These are phyloP conservation scores for Leishmania tropica DNA, from an alignment of 208 protist species.

Conservation along the genomic window DNA sequence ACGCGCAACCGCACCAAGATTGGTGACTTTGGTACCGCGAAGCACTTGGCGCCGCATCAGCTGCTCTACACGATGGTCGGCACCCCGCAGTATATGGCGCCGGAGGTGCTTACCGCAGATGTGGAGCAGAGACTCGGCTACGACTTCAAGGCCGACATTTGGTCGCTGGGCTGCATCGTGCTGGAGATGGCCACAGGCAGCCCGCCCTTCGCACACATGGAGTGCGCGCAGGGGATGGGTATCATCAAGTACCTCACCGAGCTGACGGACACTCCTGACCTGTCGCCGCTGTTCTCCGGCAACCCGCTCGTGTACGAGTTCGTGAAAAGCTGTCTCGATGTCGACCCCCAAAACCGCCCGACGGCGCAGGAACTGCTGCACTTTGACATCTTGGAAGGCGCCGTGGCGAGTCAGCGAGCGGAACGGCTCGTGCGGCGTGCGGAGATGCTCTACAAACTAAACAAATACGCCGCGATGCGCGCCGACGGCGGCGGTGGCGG, in stretches of 20 bases:
- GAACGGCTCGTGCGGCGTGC: conserved; percentile 64
- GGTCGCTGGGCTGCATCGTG: conserved; percentile 89
- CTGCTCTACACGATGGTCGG: conserved; percentile 83
- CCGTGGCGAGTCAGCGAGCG: conserved; percentile 50
- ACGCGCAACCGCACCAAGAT: conserved; percentile 89
- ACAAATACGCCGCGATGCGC: conserved; percentile 74
- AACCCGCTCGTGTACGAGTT: conserved; percentile 82
- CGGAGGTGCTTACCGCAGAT: conserved; percentile 84
- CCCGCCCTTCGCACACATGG: conserved; percentile 73
- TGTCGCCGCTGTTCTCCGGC: conserved; percentile 67
- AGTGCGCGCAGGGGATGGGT: conserved; percentile 73
- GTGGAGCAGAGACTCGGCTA: conserved; percentile 55
- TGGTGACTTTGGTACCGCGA: conserved; percentile 95
- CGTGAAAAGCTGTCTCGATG: conserved; percentile 71
- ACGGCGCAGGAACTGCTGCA: conserved; percentile 76
- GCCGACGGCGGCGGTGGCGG: conserved; percentile 23
- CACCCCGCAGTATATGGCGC: conserved; percentile 94
- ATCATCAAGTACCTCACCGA: conserved; percentile 86
- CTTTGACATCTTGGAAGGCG: conserved; percentile 71
- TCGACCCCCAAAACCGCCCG: conserved; percentile 69
- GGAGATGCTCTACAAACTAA: conserved; percentile 76
- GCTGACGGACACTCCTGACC: conserved; percentile 73
- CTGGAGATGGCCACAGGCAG: conserved; percentile 87
- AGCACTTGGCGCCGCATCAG: conserved; percentile 70
- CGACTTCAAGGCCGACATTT: conserved; percentile 92